These are phyloP conservation scores for Neofusicoccum ribis DNA, from an alignment of 2,329 filamentous ascomycete genomes.

Conservation along the genomic window DNA sequence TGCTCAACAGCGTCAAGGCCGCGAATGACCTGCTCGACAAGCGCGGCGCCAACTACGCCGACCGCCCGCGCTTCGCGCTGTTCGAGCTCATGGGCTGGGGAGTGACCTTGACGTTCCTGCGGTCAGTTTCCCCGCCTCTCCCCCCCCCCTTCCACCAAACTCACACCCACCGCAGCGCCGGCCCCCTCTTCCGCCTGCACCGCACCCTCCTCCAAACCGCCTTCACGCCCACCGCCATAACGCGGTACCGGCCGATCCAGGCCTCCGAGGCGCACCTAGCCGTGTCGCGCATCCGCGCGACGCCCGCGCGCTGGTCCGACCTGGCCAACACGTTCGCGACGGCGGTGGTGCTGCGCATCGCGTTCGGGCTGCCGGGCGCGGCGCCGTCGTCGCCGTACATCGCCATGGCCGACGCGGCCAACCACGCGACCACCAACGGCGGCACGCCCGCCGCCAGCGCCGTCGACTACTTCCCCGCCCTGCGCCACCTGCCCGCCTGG, in stretches of 20 bases:
- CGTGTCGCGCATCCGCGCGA: slow-evolving; percentile 33
- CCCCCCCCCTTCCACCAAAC: not conserved
- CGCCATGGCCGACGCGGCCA: slow-evolving; percentile 38
- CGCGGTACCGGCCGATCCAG: slow-evolving; percentile 50
- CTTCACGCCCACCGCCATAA: slow-evolving; percentile 46
- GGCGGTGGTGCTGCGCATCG: slow-evolving; percentile 46
- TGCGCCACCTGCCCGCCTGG: slow-evolving; percentile 45
- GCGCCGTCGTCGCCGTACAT: slow-evolving; percentile 44
- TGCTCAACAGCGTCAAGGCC: slow-evolving; percentile 47
- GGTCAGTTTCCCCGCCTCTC: slow-evolving; percentile 21
- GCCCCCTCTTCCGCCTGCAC: slow-evolving; percentile 27
- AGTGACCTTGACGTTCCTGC: slow-evolving; percentile 49
- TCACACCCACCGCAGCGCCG: slow-evolving; percentile 22
- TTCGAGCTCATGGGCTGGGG: slow-evolving; percentile 46
- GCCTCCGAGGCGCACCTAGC: slow-evolving; percentile 44
- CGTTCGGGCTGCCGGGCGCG: slow-evolving; percentile 45
- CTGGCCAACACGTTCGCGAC: slow-evolving; percentile 43
- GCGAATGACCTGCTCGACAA: slow-evolving; percentile 50
- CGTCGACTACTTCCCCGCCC: slow-evolving; percentile 52
- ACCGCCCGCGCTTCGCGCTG: slow-evolving; percentile 47
- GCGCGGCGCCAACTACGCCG: slow-evolving; percentile 47
- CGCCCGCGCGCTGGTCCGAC: slow-evolving; percentile 37
- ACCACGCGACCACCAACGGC: slow-evolving; percentile 28
- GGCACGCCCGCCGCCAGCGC: slow-evolving; percentile 38
- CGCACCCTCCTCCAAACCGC: slow-evolving; percentile 46